phyloP scores from a whole-genome alignment of 345 rosid species.

The Eucalyptus camaldulensis region DNA sequence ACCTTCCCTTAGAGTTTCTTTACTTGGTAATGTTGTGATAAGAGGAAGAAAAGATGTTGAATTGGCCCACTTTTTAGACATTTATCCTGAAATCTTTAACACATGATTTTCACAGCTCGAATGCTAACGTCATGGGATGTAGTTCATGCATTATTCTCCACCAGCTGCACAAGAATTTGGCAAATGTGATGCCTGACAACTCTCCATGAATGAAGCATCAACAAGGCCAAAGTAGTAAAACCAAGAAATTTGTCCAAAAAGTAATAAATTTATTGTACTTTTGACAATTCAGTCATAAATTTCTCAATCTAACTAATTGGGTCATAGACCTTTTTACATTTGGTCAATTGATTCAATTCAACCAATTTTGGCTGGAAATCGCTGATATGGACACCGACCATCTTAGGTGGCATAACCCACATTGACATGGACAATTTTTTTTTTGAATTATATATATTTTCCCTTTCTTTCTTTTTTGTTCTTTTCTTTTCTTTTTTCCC shows the following conservation, averaged over 20 bases:
- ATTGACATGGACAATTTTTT: too few relatives aligned
- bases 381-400: accelerated
- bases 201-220: neutral
- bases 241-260: too few relatives aligned
- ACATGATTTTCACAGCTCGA: neutral
- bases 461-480: too few relatives aligned
- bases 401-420: neutral
- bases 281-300: accelerated
- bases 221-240: neutral
- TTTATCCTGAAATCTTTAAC: neutral
- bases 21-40: neutral
- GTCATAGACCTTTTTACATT: neutral
- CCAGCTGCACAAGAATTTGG: neutral
- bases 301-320: too few relatives aligned
- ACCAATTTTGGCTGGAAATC: neutral
- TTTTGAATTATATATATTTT: too few relatives aligned
- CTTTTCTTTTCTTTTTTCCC: too few relatives aligned
- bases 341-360: neutral
- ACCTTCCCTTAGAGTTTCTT: neutral
- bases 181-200: too few relatives aligned
- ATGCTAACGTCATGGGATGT: neutral
- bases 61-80: neutral
- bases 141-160: neutral
- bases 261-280: too few relatives aligned
- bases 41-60: neutral